These are phyloP conservation scores for Neurospora sp. DNA, from an alignment of 495 filamentous ascomycete species.

Conservation along the genomic window DNA sequence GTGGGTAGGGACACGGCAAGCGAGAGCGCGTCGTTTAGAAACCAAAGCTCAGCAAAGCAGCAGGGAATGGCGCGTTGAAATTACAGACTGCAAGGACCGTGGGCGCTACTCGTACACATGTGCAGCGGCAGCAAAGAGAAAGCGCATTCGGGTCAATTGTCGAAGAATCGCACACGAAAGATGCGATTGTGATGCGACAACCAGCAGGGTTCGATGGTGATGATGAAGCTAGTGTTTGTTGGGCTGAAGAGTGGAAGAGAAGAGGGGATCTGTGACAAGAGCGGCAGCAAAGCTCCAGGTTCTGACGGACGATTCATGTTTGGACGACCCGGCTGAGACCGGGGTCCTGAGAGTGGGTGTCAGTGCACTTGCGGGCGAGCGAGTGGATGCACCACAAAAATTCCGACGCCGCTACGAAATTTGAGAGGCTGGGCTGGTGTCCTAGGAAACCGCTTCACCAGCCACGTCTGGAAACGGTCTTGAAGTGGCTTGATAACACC, in stretches of 20 bases:
- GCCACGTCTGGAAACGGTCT: slow-evolving; percentile 5
- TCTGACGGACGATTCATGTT: not conserved
- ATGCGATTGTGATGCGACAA: slow-evolving; percentile 11
- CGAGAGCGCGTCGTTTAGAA: slow-evolving; percentile 25
- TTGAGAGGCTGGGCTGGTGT: slow-evolving; percentile 22
- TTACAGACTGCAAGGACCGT: not conserved
- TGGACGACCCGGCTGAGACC: not conserved
- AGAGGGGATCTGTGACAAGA: slow-evolving; percentile 1
- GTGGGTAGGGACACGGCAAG: slow-evolving; percentile 23
- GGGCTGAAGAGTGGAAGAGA: slow-evolving; percentile 7
- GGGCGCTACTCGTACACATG: slow-evolving; percentile 1
- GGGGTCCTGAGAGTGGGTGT: slow-evolving; percentile 1
- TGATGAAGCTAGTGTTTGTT: slow-evolving; percentile 7
- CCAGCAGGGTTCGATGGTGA: slow-evolving; percentile 10
- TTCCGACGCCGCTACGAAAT: slow-evolving; percentile 14
- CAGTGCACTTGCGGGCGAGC: slow-evolving; percentile 1
- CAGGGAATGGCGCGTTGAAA: slow-evolving; percentile 16
- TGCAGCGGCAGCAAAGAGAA: slow-evolving; percentile 5
- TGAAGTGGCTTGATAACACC: not conserved
- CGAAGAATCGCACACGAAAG: not conserved
- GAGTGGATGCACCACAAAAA: not conserved
- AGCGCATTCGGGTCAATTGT: slow-evolving; percentile 4
- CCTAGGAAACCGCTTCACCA: slow-evolving; percentile 12
- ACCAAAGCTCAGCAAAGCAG: not conserved
- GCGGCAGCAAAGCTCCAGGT: not conserved